Conservation (phyloP, 73 alveolate species). For the Durusdinium trenchii region DNA sequence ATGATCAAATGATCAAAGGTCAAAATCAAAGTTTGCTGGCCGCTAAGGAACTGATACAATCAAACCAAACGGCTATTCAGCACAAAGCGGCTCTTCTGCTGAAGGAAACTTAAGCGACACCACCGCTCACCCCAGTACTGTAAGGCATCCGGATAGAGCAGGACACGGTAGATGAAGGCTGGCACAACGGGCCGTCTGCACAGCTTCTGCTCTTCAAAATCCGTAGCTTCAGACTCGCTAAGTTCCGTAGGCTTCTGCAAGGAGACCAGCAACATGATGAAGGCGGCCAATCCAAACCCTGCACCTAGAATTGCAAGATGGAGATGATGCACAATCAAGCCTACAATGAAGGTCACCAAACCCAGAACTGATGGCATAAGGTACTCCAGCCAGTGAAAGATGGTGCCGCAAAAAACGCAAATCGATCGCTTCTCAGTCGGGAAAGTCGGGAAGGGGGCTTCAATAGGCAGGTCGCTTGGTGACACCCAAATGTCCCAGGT, state of each 20-base stretch:
- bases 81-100: too few species aligned
- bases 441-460: too few species aligned
- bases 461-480: too few species aligned
- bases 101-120: slow-evolving; percentile 29
- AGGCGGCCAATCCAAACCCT: background rate
- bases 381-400: slow-evolving; percentile 56
- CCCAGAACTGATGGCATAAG: slow-evolving; percentile 26
- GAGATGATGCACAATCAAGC: background rate
- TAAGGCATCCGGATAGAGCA: slow-evolving; percentile 31
- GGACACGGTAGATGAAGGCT: too few species aligned
- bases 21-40: too few species aligned
- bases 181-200: too few species aligned
- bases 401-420: slow-evolving; percentile 47
- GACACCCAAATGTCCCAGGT: background rate
- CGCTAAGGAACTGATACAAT: too few species aligned
- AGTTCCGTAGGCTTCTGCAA: too few species aligned
- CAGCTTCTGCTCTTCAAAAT: too few species aligned
- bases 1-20: too few species aligned
- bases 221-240: too few species aligned
- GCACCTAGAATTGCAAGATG: background rate
- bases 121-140: slow-evolving; percentile 28
- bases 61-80: too few species aligned
- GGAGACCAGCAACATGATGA: slow-evolving; percentile 23
- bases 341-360: background rate
- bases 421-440: background rate